A percentile compares a stretch with the other conserved stretches of the same genome.
Conservation (phyloP, 2,329 filamentous ascomycete species). For the Botryotinia calthae region DNA sequence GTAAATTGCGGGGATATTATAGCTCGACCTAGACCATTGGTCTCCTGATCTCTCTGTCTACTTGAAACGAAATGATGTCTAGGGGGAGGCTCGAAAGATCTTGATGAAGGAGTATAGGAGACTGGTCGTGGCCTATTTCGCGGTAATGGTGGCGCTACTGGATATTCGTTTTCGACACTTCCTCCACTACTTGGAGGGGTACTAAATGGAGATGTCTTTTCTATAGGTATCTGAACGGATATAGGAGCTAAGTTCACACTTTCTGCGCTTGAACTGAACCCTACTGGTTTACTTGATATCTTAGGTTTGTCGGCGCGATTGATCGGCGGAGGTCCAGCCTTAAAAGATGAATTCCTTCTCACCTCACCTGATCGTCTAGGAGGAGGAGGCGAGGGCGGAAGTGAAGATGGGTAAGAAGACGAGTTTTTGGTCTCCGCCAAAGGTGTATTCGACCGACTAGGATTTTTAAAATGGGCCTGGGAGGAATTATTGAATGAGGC, state of each 20-base stretch:
- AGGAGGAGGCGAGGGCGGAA: constrained; percentile 62
- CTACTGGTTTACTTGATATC: constrained; percentile 44
- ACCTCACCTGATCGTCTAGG: constrained; percentile 61
- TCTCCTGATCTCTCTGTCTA: constrained; percentile 46
- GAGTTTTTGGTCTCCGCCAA: constrained; percentile 49
- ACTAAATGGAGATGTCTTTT: constrained; percentile 71
- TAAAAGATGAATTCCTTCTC: constrained; percentile 44
- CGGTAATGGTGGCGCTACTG: constrained; percentile 47
- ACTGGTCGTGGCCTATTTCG: constrained; percentile 52
- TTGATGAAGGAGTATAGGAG: constrained; percentile 40
- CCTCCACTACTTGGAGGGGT: constrained; percentile 77
- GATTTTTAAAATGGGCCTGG: constrained; percentile 50
- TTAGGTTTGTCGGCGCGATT: constrained; percentile 80
- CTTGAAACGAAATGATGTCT: constrained; percentile 49
- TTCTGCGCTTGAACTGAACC: constrained; percentile 39
- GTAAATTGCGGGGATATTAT: constrained; percentile 44
- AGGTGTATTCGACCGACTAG: constrained; percentile 56
- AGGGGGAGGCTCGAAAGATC: constrained; percentile 51
- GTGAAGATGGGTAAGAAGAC: constrained; percentile 48
- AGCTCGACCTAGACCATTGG: constrained; percentile 42
- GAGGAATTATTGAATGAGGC: constrained; percentile 42
- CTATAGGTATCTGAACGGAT: constrained; percentile 22
- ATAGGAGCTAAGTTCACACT: constrained; percentile 30
- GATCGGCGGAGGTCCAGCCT: constrained; percentile 64
- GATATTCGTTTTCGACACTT: constrained; percentile 52